Conservation (phyloP, 1,139 yeast species). For the Taphrina wiesneri region DNA sequence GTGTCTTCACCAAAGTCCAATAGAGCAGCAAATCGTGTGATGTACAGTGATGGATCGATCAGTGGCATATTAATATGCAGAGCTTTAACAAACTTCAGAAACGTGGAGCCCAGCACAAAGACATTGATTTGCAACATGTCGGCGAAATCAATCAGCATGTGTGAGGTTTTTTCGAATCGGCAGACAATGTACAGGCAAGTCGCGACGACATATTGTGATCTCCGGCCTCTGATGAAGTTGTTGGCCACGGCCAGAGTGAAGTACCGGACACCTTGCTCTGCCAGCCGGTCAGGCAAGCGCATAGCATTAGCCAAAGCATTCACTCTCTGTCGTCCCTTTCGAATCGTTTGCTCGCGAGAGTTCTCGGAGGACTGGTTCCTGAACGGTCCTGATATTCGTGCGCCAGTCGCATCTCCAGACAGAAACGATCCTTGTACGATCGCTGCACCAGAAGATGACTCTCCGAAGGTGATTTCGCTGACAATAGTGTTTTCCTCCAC, state of each 20-base stretch:
- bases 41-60: constrained; percentile 91
- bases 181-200: constrained; percentile 95
- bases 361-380: constrained; percentile 54
- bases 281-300: constrained; percentile 75
- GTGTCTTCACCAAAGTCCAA: constrained; percentile 64
- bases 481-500: constrained; percentile 91
- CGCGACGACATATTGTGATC: constrained; percentile 91
- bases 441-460: constrained; percentile 89
- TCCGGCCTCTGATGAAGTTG: constrained; percentile 91
- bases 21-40: constrained; percentile 88
- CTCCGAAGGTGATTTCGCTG: constrained; percentile 92
- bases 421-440: constrained; percentile 93
- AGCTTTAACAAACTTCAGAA: constrained; percentile 81
- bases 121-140: constrained; percentile 87
- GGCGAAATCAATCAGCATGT: constrained; percentile 92
- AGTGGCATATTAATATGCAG: constrained; percentile 73
- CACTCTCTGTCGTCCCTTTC: constrained; percentile 25
- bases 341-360: constrained; percentile 75
- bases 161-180: constrained; percentile 84
- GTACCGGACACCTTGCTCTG: constrained; percentile 86
- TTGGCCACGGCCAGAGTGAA: constrained; percentile 79
- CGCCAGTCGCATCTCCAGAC: constrained; percentile 81
- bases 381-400: constrained; percentile 58
- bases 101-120: constrained; percentile 92
- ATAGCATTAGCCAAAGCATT: constrained; percentile 72